Percentiles rank a stretch among this genome's conserved stretches.
Evolutionary conservation across 1,284 basidiomycete genomes (phyloP).

Genomic region (Austropuccinia psidii): DNA sequence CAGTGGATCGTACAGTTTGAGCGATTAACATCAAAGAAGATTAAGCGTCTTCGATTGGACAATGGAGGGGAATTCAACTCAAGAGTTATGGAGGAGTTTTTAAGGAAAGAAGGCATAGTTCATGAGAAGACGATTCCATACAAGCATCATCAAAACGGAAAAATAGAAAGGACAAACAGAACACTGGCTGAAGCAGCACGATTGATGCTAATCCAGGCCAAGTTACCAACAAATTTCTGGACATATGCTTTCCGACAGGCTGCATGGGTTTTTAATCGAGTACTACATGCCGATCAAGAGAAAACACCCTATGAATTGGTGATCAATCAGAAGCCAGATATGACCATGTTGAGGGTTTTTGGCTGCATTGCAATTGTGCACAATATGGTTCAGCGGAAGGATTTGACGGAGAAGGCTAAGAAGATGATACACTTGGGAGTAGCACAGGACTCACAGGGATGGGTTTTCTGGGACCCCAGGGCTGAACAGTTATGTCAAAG

Average conservation of each 20-base stretch:
- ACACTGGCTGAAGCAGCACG: slow-evolving; percentile 1
- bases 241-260: neutral
- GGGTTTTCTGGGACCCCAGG: neutral
- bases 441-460: neutral
- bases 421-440: neutral
- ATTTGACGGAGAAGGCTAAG: neutral
- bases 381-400: neutral
- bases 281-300: slow-evolving; percentile 9
- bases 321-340: neutral
- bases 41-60: slow-evolving; percentile 3
- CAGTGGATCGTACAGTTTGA: slow-evolving; percentile 6
- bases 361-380: slow-evolving; percentile 16
- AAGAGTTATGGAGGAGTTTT: neutral
- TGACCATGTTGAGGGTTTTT: neutral
- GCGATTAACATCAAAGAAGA: neutral
- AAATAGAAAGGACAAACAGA: neutral
- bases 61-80: slow-evolving; percentile 16
- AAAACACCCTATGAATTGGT: slow-evolving; percentile 7
- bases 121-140: slow-evolving; percentile 21
- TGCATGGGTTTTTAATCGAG: neutral
- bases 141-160: slow-evolving; percentile 18
- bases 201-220: neutral
- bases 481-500: neutral
- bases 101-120: slow-evolving; percentile 8
- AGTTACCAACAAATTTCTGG: slow-evolving; percentile 13